Percentiles rank a stretch among this genome's conserved stretches.
Conservation (phyloP, 2,329 filamentous ascomycete genomes). For the Monilinia laxa region DNA sequence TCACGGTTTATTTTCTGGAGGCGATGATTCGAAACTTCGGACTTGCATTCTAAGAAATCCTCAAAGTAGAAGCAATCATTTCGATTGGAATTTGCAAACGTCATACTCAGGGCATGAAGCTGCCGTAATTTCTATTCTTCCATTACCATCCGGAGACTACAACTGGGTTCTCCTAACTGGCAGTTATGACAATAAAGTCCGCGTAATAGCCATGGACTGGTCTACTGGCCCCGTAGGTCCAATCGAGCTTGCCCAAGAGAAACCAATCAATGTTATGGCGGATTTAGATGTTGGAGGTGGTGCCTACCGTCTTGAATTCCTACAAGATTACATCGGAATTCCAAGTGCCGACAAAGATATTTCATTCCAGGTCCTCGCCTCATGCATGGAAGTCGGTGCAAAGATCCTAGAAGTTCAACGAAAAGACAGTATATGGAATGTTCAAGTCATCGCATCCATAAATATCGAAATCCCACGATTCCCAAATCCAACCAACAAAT, state of each 20-base stretch:
- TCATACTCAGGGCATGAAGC: slow-evolving; percentile 64
- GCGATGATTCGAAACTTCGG: slow-evolving; percentile 58
- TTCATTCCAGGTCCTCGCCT: slow-evolving; percentile 65
- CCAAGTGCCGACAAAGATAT: slow-evolving; percentile 24
- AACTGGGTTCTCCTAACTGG: slow-evolving; percentile 71
- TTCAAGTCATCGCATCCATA: slow-evolving; percentile 52
- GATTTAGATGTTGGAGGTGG: slow-evolving; percentile 65
- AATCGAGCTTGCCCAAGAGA: slow-evolving; percentile 43
- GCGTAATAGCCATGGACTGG: slow-evolving; percentile 56
- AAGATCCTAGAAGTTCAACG: slow-evolving; percentile 57
- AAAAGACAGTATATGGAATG: slow-evolving; percentile 51
- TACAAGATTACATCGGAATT: slow-evolving; percentile 41
- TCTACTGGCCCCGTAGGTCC: neutral
- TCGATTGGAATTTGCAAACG: slow-evolving; percentile 13
- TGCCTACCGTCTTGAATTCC: slow-evolving; percentile 81
- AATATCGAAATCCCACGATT: slow-evolving; percentile 4
- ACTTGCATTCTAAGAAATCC: slow-evolving; percentile 15
- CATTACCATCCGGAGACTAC: slow-evolving; percentile 51
- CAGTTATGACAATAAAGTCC: slow-evolving; percentile 84
- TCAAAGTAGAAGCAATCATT: neutral
- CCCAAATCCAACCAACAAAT: slow-evolving; percentile 61
- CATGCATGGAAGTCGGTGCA: slow-evolving; percentile 89
- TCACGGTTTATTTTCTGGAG: slow-evolving; percentile 48
- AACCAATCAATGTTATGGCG: slow-evolving; percentile 9
- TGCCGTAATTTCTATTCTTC: slow-evolving; percentile 84